Percentiles rank a stretch among this genome's conserved stretches.
Conservation (phyloP, 257 asterid species). For the Plantago ovata region DNA sequence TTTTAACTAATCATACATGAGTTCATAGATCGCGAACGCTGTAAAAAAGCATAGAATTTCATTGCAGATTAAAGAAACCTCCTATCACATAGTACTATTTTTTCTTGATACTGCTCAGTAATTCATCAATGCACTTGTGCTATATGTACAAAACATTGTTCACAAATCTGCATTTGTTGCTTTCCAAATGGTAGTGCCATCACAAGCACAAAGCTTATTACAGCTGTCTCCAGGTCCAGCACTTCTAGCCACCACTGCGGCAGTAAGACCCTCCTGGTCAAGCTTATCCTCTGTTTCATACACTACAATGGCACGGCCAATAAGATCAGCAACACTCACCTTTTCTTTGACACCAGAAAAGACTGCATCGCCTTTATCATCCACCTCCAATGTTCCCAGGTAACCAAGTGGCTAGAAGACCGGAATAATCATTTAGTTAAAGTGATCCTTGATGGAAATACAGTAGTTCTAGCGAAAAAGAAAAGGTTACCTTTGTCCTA, state of each 20-base stretch:
- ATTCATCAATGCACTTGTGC: neutral
- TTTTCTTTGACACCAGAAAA: slow-evolving; percentile 60
- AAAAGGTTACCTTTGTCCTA: slow-evolving; percentile 34
- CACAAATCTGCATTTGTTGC: slow-evolving; percentile 52
- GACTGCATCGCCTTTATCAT: slow-evolving; percentile 64
- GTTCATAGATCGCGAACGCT: too few relatives aligned
- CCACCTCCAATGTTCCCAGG: slow-evolving; percentile 84
- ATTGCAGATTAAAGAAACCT: too few relatives aligned
- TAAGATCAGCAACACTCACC: slow-evolving; percentile 66
- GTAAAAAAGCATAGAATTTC: too few relatives aligned
- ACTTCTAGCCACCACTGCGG: slow-evolving; percentile 92
- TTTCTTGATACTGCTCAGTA: too few relatives aligned
- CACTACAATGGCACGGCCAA: slow-evolving; percentile 74
- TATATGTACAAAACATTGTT: neutral
- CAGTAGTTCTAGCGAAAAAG: neutral
- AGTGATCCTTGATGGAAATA: neutral
- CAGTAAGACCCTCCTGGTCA: slow-evolving; percentile 56
- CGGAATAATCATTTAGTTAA: neutral
- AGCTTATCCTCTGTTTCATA: slow-evolving; percentile 65
- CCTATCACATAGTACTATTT: too few relatives aligned
- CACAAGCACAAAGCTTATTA: slow-evolving; percentile 87
- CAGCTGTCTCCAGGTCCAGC: slow-evolving; percentile 96
- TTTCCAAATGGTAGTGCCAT: slow-evolving; percentile 95
- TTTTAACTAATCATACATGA: too few relatives aligned
- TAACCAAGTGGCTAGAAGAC: slow-evolving; percentile 67